Base-by-base conservation (phyloP, 1,284 basidiomycete species). In the Leccinum solheimii region DNA sequence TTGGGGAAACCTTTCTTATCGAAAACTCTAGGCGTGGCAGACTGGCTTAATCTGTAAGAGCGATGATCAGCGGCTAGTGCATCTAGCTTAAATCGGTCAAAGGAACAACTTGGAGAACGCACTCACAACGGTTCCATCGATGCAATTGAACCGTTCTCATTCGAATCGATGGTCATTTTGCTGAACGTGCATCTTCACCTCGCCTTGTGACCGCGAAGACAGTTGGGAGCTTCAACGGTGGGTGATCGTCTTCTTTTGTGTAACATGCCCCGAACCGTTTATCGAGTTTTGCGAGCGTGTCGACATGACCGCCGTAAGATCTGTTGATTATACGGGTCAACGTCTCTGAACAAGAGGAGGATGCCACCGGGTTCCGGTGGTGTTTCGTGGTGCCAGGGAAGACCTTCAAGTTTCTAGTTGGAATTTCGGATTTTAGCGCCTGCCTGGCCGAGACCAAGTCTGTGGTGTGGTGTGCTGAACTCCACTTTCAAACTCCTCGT, bases 31-130 rank as follows among this genome's bases (percentile, higher is more conserved):
- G 14, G 40, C 26, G 11, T 51, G 36, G 36, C 36, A 36, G 36
- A 36, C 36, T 36, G 14, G 3, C 43, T 45, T 11, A 10, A 45
- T n/a, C 58, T 60, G 49, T 64, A 57, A 59, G 54, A 65, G 36
- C 13, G 14, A 56, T 34, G 34, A 55, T 56, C 45, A 56, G 45
- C 34, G 51, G 11, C 56, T 56, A 30, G 45, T 10, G 52, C 40
- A 62, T 57, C 60, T 57, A 45, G 19, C 19, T 43, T 4, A 48
- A 48, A 48, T 23, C 21, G 21, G 45, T 48, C 13, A 48, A 21
- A 8, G 45, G 0, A n/a, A 48, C 21, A 23, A 48, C 7, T 16
- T 16, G 36, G 3, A 16, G 14, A 36, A 16, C 36, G 36, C 14
- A 36, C 36, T 36, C 36, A 3, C 36, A 8, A 38, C 14, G 36